Base-by-base conservation (phyloP, 78 protist genomes). In the Tieghemostelium lacteum region DNA sequence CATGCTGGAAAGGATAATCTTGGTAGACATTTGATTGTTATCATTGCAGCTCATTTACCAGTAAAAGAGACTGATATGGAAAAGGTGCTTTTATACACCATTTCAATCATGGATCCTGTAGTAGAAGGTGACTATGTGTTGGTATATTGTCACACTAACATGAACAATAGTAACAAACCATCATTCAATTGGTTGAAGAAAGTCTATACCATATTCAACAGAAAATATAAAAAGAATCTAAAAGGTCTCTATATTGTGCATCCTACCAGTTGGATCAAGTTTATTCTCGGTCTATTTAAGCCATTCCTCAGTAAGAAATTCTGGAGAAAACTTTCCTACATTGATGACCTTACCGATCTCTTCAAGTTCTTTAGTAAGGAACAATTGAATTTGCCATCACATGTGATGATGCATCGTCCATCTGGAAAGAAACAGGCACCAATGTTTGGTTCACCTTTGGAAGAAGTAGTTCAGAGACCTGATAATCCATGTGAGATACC, bases 181-280 rank as follows among this genome's bases (percentile, higher is more conserved):
- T 7, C 83, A 0, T 42, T 86, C 42, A 24, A 61, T n/a, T 93
- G 93, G 93, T 14, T 93, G 45, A 75, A 73, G 22, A 49, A 75
- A 26, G 93, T 75, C 24, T 93, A 93, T 63, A 24, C 72, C 2
- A 61, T 75, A 33, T 75, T 93, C 20, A 76, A 86, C 39, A 85
- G 96, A 73, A 86, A 86, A 66, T 94, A 94, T 87, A 94, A 94
- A 85, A 94, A 94, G 94, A 94, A 94, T 76, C 86, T 94, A 28
- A 94, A 94, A 64, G 63, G 85, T 0, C 73, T 94, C 33, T 94
- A 87, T 42, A 54, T 94, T 16, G 89, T 94, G 17, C 93, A 87
- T 22, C 80, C 96, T 34, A 76, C 96, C 42, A 60, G 72, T 36
- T 94, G 92, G 87, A 57, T 86, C 17, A 71, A 64, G 20, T 61